These are phyloP conservation scores for Mycena belliarum DNA, from an alignment of 768 basidiomycete species.

Conservation along the genomic window DNA sequence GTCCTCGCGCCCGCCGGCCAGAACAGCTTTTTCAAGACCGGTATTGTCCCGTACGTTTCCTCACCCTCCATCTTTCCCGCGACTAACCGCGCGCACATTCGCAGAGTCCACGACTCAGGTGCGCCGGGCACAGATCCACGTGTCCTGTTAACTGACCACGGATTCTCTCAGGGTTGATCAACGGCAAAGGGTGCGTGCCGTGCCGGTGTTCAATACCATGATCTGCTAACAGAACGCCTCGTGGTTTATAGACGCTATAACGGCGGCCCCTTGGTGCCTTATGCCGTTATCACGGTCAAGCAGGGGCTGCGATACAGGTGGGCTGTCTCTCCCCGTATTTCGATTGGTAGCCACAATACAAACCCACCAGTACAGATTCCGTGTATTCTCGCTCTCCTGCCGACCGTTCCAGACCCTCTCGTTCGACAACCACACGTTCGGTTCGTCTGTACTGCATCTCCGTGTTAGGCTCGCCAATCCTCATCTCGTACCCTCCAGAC, in stretches of 20 bases:
- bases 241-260: constrained; percentile 41
- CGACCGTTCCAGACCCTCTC: constrained; percentile 42
- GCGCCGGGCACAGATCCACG: background rate
- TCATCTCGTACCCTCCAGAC: background rate
- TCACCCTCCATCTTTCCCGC: constrained; percentile 4
- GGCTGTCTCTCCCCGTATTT: background rate
- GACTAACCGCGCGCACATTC: background rate
- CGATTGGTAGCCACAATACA: background rate
- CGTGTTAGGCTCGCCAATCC: too few species aligned
- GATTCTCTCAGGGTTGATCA: constrained; percentile 36
- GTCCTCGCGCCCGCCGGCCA: constrained; percentile 39
- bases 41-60: constrained; percentile 30
- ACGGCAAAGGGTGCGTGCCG: constrained; percentile 32
- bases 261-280: constrained; percentile 39
- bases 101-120: constrained; percentile 39
- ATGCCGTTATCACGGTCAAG: constrained; percentile 45
- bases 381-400: constrained; percentile 50
- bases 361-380: constrained; percentile 35
- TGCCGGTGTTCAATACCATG: too few species aligned
- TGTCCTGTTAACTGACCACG: background rate
- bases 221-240: too few species aligned
- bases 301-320: constrained; percentile 47
- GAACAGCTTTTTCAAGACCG: constrained; percentile 32
- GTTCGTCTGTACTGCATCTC: background rate
- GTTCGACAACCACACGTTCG: constrained; percentile 38